Conservation (phyloP, 2,329 filamentous ascomycete genomes). For the Fusarium keratoplasticum region DNA sequence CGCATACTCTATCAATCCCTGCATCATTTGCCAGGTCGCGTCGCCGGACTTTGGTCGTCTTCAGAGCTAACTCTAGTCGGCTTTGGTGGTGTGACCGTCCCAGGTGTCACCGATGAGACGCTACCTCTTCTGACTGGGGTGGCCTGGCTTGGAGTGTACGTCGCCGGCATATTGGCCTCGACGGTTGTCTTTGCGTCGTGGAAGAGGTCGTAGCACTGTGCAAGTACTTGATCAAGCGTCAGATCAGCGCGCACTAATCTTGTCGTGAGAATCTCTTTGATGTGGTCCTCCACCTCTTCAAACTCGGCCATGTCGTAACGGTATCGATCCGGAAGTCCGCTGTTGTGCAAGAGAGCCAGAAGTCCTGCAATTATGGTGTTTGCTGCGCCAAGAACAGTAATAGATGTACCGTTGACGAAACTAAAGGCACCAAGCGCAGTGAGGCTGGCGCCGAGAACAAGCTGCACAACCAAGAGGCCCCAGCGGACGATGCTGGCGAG, state of each 20-base stretch:
- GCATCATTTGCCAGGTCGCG: constrained; percentile 18
- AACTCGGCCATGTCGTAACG: constrained; percentile 63
- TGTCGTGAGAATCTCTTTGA: constrained; percentile 62
- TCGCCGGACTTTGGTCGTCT: constrained; percentile 21
- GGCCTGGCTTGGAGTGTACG: constrained; percentile 49
- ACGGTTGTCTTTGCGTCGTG: constrained; percentile 60
- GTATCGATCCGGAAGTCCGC: constrained; percentile 64
- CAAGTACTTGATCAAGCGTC: constrained; percentile 59
- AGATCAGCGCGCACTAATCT: constrained; percentile 57
- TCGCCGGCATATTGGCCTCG: constrained; percentile 59
- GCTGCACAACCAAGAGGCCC: constrained; percentile 61
- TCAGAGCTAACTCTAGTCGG: constrained; percentile 4
- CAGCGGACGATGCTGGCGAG: constrained; percentile 56
- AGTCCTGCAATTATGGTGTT: constrained; percentile 64
- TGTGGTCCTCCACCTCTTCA: constrained; percentile 60
- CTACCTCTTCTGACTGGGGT: constrained; percentile 19
- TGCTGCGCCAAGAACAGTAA: constrained; percentile 62
- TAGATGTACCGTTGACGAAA: constrained; percentile 51
- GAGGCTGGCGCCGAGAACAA: constrained; percentile 60
- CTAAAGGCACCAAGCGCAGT: constrained; percentile 62
- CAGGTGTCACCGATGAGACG: neutral
- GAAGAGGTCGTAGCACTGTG: constrained; percentile 60
- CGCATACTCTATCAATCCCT: constrained; percentile 11
- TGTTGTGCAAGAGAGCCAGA: constrained; percentile 65
- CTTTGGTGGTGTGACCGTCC: constrained; percentile 14